Evolutionary conservation across 1,284 basidiomycete genomes (phyloP), one percentile per base, ranked within the genome.

Genomic region (Ceratobasidium sp.): DNA sequence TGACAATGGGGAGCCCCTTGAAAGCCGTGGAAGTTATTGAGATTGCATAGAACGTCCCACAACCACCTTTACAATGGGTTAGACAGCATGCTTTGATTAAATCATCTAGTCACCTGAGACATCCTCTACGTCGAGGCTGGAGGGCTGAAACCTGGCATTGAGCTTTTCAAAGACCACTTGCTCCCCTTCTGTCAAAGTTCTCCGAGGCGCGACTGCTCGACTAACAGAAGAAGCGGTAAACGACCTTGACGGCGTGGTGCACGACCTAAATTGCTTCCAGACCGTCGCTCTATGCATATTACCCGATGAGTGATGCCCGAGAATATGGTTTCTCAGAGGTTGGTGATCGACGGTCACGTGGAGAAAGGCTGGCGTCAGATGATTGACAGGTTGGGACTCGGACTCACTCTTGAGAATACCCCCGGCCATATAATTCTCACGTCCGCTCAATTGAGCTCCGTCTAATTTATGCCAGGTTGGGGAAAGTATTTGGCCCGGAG

Each of bases 31-130:
- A 94, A 2, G 90, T 86, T 71, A 99, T 90, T 42, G 87, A 84
- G 73, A 99, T 97, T 44, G 94, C 91, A 76, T 97, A 99, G 79
- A 99, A 99, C 1, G 89, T 85, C 11, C 96, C 97, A 76, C 96
- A 99, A 30, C 96, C 96, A 67, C 95, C 95, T 96, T 73, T 1
- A n/a, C 3, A 41, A 56, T 29, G 23, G 69, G 29, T 52, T 57
- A 56, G 13, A 33, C 23, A 41, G 23, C 23, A 39, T 41, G 4
- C 11, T n/a, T 30, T 33, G 13, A 25, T n/a, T n/a, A 25, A 21
- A 21, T 6, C 33, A 11, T 21, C 5, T 57, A 56, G 50, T 49
- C 16, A 72, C 71, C 71, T 52, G 94, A 96, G 9, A 95, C 85
- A 77, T 97, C 94, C 79, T 93, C 87, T 1, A 97, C 93, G 71